Evolutionary conservation across 208 protist species (phyloP), one percentile per base, ranked within the genome.

Genomic region (Trypanosoma platydactyli): DNA sequence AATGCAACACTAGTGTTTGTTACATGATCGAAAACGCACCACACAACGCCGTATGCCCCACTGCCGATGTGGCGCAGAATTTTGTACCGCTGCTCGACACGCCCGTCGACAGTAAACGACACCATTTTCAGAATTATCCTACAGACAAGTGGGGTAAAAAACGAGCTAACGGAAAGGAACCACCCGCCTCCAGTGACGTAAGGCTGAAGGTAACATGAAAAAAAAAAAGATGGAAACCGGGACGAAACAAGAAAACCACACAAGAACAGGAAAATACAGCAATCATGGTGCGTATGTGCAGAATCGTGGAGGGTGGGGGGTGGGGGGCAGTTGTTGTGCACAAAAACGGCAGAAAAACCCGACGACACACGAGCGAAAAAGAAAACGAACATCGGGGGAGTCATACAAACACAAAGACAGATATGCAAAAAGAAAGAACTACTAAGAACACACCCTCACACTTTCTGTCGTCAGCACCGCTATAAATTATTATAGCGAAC

Each of bases 31-130:
- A 96, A 46, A 3, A 93, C 95, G 70, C 94, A 94, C 94, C 93
- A 98, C 30, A 98, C 97, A 6, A 98, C 91, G 29, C 97, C 96
- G 71, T 98, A 98, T 16, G 96, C 94, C 3, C 97, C 97, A 49
- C 97, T 98, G 29, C 97, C 97, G 49, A 98, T 89, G 77, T 98
- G 95, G 42, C 96, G 88, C 30, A 92, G 69, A 33, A 98, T 86
- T 38, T 94, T 83, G 75, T 98, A 98, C 64, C 94, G 89, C 66
- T 94, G 87, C 68, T 97, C 84, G 11, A 98, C 85, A 54, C 97
- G 88, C 1, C 79, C 79, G 64, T 98, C 97, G 18, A 98, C 76
- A 41, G 84, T 85, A 25, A 90, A 89, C 15, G 85, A 89, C 0
- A 73, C 75, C 84, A 94, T 91, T 13, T n/a, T n/a, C 11, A 20